Evolutionary conservation across 2,329 filamentous ascomycete genomes (phyloP), one percentile per base, ranked within the genome.

Genomic region (Claviceps maximensis): DNA sequence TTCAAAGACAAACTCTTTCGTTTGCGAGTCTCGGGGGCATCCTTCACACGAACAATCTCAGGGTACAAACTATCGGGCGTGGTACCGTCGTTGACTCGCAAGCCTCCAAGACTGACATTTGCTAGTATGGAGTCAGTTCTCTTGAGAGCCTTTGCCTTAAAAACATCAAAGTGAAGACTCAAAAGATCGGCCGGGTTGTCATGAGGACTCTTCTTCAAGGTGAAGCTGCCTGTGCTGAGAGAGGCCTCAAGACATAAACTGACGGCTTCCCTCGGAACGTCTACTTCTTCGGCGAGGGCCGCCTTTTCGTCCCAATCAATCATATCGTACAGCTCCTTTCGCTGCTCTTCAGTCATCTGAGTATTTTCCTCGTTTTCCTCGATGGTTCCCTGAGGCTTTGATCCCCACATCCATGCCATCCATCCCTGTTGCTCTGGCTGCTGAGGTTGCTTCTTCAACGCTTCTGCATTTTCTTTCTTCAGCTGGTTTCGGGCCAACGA

Each of bases 241-340:
- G 87, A 91, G 49, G 93, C 85, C 65, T 97, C 89, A 49, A 98
- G 74, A 65, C 96, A 88, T 67, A 97, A 76, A 69, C 97, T 96
- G 62, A 98, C 78, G 10, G 89, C 89, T 60, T 99, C 93, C 52
- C 87, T 82, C 0, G 94, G 94, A 33, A 89, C 76, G 60, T 98
- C 93, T 3, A 99, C 84, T 44, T 86, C 84, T 59, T 95, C 89
- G 0, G 89, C 78, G 41, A 98, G 77, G 2, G 86, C 87, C 55
- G 90, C 84, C 73, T 96, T 97, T 69, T 99, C 93, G 57, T 98
- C 88, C 84, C 91, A 99, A 62, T 97, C 93, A 61, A 99, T 99
- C 49, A 89, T 94, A 60, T 94, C 86, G 67, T 97, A 98, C 10
- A 99, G 78, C 69, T 98, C 91, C 66, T 97, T 89, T 44, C 91